These are phyloP conservation scores for Penicillium sp. DNA, from an alignment of 2,329 filamentous ascomycete species.

Conservation along the genomic window DNA sequence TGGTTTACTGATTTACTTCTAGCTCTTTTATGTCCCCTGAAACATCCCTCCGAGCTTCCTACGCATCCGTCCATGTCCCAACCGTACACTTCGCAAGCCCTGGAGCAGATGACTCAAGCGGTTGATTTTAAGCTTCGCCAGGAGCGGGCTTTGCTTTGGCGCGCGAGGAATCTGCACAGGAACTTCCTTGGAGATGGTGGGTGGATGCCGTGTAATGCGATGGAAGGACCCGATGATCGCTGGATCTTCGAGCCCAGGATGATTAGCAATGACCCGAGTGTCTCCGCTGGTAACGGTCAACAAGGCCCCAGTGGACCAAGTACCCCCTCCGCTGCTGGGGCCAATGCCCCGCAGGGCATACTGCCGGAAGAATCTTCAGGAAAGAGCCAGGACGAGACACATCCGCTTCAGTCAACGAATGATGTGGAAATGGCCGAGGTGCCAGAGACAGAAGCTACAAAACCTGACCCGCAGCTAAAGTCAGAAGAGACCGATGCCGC, in stretches of 20 bases:
- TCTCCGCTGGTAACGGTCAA: constrained; percentile 19
- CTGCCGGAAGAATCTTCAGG: constrained; percentile 4
- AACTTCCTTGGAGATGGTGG: constrained; percentile 62
- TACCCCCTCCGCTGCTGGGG: constrained; percentile 10
- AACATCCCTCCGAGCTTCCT: constrained; percentile 61
- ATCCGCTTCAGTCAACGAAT: constrained; percentile 6
- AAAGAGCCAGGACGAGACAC: constrained; percentile 3
- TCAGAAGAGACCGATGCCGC: constrained; percentile 39
- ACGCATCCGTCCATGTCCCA: constrained; percentile 61
- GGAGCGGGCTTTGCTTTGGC: constrained; percentile 58
- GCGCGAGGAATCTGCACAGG: constrained; percentile 59
- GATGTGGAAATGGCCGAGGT: constrained; percentile 40
- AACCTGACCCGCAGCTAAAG: constrained; percentile 26
- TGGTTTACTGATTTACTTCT: constrained; percentile 15
- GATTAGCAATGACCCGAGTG: constrained; percentile 17
- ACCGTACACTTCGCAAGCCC: constrained; percentile 60
- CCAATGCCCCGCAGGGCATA: constrained; percentile 14
- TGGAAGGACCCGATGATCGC: constrained; percentile 55
- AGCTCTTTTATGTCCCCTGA: constrained; percentile 64
- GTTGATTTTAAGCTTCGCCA: constrained; percentile 60
- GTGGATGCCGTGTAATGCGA: constrained; percentile 59
- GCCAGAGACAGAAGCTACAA: constrained; percentile 9
- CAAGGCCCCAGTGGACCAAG: constrained; percentile 18
- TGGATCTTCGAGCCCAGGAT: constrained; percentile 47
- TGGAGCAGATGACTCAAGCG: constrained; percentile 59